Base-by-base conservation (phyloP, 306 rosid species). In the Rosa persica region DNA sequence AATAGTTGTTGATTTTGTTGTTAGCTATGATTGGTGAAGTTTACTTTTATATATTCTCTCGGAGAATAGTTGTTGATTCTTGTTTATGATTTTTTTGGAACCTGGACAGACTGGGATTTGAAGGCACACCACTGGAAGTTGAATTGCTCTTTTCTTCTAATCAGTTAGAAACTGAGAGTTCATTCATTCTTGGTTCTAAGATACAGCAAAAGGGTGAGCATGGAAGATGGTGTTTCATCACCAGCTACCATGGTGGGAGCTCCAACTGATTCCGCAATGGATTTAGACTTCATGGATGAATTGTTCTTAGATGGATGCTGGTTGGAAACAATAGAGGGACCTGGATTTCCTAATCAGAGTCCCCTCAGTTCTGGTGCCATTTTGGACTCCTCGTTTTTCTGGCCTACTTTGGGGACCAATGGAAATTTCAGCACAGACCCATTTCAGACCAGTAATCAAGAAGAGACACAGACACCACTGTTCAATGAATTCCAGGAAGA, bases 261-360 rank as follows among this genome's bases (percentile, higher is more conserved):
- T 81, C 89, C 86, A 68, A 76, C 86, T 38, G 88, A 86, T 76
- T 73, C 85, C n/a, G 75, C 93, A 36, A 91, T 88, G 92, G 96
- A 95, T 73, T 84, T 91, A 64, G 93, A 93, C 55, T 90, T 87
- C 89, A 86, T 96, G 93, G 96, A 92, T 77, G 94, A 92, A 52
- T 84, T 93, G 67, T 83, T 96, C 75, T 82, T 80, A 22, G 94
- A 90, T 49, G 96, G 96, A 42, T 93, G 96, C 62, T 96, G 97
- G 98, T 80, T 96, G 81, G 98, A 93, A 79, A 79, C 97, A 23
- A 88, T 87, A 13, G 90, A 89, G 74, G 97, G 88, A 83, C 83
- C 92, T 71, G 93, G 88, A 44, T 86, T 85, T 68, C 83, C 85
- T 76, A 76, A 77, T 80, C 90, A 84, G 76, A 89, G 55, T 78